Base-by-base conservation (phyloP, 257 asterid species). In the Nicotiana undulata region DNA sequence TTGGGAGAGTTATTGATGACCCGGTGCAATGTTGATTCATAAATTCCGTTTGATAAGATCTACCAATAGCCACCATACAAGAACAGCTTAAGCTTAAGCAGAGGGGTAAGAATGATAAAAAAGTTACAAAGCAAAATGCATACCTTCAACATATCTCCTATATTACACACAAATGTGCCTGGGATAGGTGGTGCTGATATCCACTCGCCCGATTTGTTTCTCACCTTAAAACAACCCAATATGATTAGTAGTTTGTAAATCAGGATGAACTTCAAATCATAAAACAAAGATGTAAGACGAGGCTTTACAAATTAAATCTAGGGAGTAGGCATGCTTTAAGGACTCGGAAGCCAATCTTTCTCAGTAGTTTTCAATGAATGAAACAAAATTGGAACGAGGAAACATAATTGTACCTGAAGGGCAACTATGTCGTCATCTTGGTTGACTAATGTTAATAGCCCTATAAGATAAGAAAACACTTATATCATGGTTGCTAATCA, bases 101-200 rank as follows among this genome's bases (percentile, higher is more conserved):
- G 11, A 29, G 1, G n/a, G 0, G 31, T 24, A 46, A 22, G 63
- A 52, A 32, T 16, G 17, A 61, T 49, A 44, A 55, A 34, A 15
- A 40, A 63, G 9, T 75, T 68, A 20, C 9, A n/a, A 26, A 0
- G 60, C 5, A 79, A 4, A 61, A 7, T 61, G 81, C 26, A 75
- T 82, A 91, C 97, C 97, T 93, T 90, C 24, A 94, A 88, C 98
- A 94, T 94, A 91, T 94, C 97, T 8, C 98, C 98, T 4, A 94
- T 93, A 77, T 93, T 92, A 89, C 98, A 94, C 49, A 94, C 95
- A 81, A 93, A 94, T 59, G 98, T 91, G 79, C 95, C 97, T 1
- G 98, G 97, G 81, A 94, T 70, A 0, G 95, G 98, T 12, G 84
- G 67, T 3, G 98, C 98, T 29, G 94, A 91, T 88, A 93, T 89